Evolutionary conservation across 2,329 filamentous ascomycete genomes (phyloP).

Genomic region (Paraconiothyrium brasiliense): DNA sequence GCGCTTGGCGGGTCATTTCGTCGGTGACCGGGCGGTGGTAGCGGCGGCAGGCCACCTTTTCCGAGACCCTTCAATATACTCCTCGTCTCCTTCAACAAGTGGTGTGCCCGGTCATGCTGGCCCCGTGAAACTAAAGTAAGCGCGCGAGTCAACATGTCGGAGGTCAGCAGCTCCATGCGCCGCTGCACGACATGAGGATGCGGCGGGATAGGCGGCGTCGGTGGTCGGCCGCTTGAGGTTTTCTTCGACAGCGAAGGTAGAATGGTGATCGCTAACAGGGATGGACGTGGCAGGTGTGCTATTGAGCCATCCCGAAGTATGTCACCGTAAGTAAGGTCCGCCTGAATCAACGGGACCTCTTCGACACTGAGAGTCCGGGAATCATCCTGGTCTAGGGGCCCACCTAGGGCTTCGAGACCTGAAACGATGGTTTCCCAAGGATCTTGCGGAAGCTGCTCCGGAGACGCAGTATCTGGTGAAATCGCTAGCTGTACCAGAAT

Average conservation of each 20-base stretch:
- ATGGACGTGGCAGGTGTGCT: conserved; percentile 87
- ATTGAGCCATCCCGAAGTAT: conserved; percentile 88
- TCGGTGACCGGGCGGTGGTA: conserved; percentile 69
- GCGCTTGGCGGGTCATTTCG: conserved; percentile 52
- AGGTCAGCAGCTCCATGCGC: conserved; percentile 96
- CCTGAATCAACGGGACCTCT: conserved; percentile 93
- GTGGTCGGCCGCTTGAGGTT: conserved; percentile 64
- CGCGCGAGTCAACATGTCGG: conserved; percentile 95
- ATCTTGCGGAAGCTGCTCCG: conserved; percentile 89
- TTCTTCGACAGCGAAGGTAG: conserved; percentile 74
- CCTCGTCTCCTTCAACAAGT: conserved; percentile 89
- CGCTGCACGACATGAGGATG: conserved; percentile 95
- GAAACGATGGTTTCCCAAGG: conserved; percentile 98
- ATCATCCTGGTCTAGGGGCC: conserved; percentile 85
- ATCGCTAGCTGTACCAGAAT: conserved; percentile 95
- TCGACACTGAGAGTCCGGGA: conserved; percentile 86
- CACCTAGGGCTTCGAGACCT: conserved; percentile 90
- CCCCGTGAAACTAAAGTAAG: conserved; percentile 89
- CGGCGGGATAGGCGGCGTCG: conserved; percentile 81
- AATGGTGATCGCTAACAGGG: conserved; percentile 94
- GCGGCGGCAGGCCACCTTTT: conserved; percentile 91
- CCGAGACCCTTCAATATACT: conserved; percentile 95
- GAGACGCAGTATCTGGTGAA: conserved; percentile 80
- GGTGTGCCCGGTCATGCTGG: conserved; percentile 92
- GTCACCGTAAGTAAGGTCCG: conserved; percentile 92